Evolutionary conservation across 1,139 yeast species (phyloP).

Genomic region (Meyerozyma carpophila): DNA sequence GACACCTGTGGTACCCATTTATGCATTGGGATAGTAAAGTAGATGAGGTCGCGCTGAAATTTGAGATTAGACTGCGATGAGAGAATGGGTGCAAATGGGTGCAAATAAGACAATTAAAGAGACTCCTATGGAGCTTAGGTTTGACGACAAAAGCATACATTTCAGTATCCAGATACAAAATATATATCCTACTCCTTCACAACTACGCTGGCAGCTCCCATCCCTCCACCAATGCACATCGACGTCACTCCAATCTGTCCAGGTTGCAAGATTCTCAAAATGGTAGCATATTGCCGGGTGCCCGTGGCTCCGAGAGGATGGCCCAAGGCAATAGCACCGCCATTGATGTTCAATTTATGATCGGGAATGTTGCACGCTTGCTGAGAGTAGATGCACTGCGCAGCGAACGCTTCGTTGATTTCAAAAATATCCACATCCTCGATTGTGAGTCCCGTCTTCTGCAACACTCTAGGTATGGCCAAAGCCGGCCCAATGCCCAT

Average conservation of each 20-base stretch:
- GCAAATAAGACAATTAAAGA: too few species aligned
- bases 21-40: not conserved
- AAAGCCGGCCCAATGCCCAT: constrained; percentile 97
- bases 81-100: too few species aligned
- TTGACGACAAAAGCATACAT: too few species aligned
- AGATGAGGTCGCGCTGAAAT: not conserved
- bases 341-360: constrained; percentile 79
- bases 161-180: not conserved
- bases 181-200: constrained; percentile 51
- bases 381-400: constrained; percentile 80
- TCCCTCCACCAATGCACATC: constrained; percentile 98
- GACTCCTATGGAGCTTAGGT: too few species aligned
- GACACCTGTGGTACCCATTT: not conserved
- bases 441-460: constrained; percentile 55
- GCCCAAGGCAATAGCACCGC: constrained; percentile 95
- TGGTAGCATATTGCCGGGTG: constrained; percentile 88
- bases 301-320: constrained; percentile 97
- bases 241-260: constrained; percentile 88
- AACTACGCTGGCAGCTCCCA: constrained; percentile 93
- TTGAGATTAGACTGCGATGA: not conserved
- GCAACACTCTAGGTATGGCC: constrained; percentile 80
- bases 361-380: constrained; percentile 59
- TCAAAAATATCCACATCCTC: constrained; percentile 74
- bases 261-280: constrained; percentile 69
- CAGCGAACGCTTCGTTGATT: constrained; percentile 95